Evolutionary conservation across 352 stramenopile species (phyloP).

Genomic region (Phytopythium oedochilum): DNA sequence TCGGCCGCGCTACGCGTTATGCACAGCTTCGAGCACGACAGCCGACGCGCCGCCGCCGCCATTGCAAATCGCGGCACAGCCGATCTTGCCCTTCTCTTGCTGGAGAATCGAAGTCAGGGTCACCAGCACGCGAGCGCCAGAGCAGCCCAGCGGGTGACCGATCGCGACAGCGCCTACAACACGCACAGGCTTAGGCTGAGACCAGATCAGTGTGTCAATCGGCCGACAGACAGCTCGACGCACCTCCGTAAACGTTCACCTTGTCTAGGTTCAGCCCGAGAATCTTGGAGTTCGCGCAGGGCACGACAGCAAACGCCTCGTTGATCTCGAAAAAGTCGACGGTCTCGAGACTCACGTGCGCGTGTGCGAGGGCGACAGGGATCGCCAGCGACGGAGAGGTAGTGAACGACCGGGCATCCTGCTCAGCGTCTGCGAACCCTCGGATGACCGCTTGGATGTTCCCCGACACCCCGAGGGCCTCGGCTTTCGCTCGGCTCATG

Average conservation of each 20-base stretch:
- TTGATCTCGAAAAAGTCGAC: slow-evolving; percentile 98
- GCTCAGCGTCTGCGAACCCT: slow-evolving; percentile 64
- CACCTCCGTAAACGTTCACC: slow-evolving; percentile 95
- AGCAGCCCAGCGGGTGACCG: slow-evolving; percentile 66
- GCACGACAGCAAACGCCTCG: slow-evolving; percentile 96
- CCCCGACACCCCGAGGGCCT: slow-evolving; percentile 45
- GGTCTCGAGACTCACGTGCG: slow-evolving; percentile 73
- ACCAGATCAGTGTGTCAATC: no score
- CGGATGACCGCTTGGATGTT: slow-evolving; percentile 63
- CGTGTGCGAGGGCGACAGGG: slow-evolving; percentile 76
- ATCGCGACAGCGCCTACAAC: slow-evolving; percentile 43
- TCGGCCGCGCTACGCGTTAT: slow-evolving; percentile 1
- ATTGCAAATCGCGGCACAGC: slow-evolving; percentile 96
- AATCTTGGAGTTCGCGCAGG: slow-evolving; percentile 90
- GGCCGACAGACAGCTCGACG: not conserved
- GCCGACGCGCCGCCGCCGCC: slow-evolving; percentile 94
- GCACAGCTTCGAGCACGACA: slow-evolving; percentile 89
- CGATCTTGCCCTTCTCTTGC: slow-evolving; percentile 86
- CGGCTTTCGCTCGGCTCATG: slow-evolving; percentile 82
- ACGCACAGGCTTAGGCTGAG: not conserved
- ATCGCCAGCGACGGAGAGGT: slow-evolving; percentile 91
- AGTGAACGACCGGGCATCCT: slow-evolving; percentile 91
- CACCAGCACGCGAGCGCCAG: slow-evolving; percentile 87
- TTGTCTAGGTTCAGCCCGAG: slow-evolving; percentile 80
- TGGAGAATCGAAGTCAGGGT: slow-evolving; percentile 91